Percentiles rank a stretch among this genome's conserved stretches.
These are phyloP conservation scores for Misopates orontium DNA, from an alignment of 257 asterid species.

Conservation along the genomic window DNA sequence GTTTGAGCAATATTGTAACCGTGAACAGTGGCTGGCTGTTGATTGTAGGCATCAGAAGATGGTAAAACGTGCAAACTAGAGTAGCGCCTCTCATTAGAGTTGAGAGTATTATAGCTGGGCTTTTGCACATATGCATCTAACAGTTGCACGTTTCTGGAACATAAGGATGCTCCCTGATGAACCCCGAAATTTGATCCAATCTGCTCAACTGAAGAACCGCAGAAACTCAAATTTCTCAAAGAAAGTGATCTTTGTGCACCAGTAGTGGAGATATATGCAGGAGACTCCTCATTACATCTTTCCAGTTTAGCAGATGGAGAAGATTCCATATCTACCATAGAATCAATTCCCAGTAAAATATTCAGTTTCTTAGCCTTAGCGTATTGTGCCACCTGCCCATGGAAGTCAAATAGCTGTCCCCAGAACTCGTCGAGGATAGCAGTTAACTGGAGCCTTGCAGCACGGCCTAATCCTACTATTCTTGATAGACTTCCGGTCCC, in stretches of 20 bases:
- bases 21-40: constrained; percentile 87
- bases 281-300: constrained; percentile 43
- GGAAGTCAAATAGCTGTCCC: constrained; percentile 89
- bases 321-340: constrained; percentile 49
- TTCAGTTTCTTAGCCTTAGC: constrained; percentile 77
- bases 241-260: constrained; percentile 59
- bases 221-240: constrained; percentile 44
- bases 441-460: constrained; percentile 85
- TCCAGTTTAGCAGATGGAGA: constrained; percentile 55
- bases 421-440: constrained; percentile 76
- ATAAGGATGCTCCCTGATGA: constrained; percentile 41
- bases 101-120: constrained; percentile 42
- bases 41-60: constrained; percentile 60
- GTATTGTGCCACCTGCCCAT: constrained; percentile 69
- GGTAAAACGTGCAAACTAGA: constrained; percentile 74
- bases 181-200: constrained; percentile 51
- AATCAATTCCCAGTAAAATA: constrained; percentile 60
- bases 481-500: constrained; percentile 88
- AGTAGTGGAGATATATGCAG: constrained; percentile 51
- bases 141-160: constrained; percentile 47
- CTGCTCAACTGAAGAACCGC: constrained; percentile 52
- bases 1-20: constrained; percentile 58
- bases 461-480: constrained; percentile 88
- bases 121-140: constrained; percentile 49
- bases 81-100: constrained; percentile 78